Conservation (phyloP, 495 filamentous ascomycete genomes). For the Aeminium ludgeri region DNA sequence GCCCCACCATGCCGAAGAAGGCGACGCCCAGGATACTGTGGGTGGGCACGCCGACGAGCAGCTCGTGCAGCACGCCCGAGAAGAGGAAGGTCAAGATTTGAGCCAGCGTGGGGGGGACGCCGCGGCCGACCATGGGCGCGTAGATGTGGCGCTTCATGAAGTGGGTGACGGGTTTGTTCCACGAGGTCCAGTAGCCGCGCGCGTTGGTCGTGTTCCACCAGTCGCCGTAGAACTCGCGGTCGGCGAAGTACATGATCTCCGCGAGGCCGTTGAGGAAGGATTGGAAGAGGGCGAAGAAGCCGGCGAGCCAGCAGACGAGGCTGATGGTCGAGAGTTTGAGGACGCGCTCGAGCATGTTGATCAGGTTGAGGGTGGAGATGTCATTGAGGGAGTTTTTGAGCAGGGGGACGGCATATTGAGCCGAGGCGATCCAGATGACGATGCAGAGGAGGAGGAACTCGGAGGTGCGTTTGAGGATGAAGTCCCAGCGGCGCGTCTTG, state of each 20-base stretch:
- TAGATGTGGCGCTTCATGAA: conserved; percentile 93
- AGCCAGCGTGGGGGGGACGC: conserved; percentile 49
- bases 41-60: conserved; percentile 86
- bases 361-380: conserved; percentile 62
- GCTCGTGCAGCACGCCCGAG: conserved; percentile 75
- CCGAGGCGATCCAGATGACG: conserved; percentile 83
- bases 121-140: conserved; percentile 65
- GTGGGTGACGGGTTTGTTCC: conserved; percentile 93
- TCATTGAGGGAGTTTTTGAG: conserved; percentile 76
- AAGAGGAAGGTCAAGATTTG: conserved; percentile 68
- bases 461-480: conserved; percentile 63
- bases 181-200: conserved; percentile 81
- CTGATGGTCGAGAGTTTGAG: conserved; percentile 92
- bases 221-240: conserved; percentile 85
- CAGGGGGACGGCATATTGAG: conserved; percentile 84
- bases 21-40: conserved; percentile 85
- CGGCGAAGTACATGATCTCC: conserved; percentile 76
- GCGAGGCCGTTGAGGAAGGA: conserved; percentile 75
- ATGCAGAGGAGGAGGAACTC: conserved; percentile 60
- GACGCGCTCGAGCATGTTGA: conserved; percentile 68
- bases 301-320: conserved; percentile 86
- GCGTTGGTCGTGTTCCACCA: conserved; percentile 93
- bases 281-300: conserved; percentile 94
- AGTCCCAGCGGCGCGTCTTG: conserved; percentile 59
- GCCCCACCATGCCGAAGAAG: conserved; percentile 82